These are phyloP conservation scores for Phoenix roebelenii DNA, from an alignment of 176 grass and related monocot species.

Conservation along the genomic window DNA sequence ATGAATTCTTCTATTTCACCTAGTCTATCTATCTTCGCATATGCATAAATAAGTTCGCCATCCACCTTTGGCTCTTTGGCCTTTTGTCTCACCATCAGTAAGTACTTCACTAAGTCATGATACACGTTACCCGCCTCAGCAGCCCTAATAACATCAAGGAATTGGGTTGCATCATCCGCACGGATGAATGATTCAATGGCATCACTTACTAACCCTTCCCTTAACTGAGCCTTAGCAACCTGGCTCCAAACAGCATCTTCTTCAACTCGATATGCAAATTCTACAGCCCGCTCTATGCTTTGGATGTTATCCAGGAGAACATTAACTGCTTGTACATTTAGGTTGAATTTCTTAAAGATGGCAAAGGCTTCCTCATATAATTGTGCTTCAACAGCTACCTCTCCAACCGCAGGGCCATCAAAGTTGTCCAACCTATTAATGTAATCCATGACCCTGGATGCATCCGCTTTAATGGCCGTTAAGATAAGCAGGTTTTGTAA, in stretches of 20 bases:
- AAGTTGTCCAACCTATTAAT: slow-evolving; percentile 96
- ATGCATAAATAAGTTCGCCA: slow-evolving; percentile 90
- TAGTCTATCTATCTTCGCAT: slow-evolving; percentile 79
- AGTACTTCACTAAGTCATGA: slow-evolving; percentile 66
- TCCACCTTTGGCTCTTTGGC: slow-evolving; percentile 69
- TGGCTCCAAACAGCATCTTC: slow-evolving; percentile 97
- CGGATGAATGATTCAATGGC: slow-evolving; percentile 97
- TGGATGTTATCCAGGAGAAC: slow-evolving; percentile 83
- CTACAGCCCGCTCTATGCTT: slow-evolving; percentile 91
- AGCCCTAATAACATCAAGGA: slow-evolving; percentile 80
- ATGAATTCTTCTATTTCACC: slow-evolving; percentile 97
- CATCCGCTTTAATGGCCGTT: slow-evolving; percentile 86
- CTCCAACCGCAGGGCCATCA: slow-evolving; percentile 95
- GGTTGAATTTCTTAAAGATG: slow-evolving; percentile 98
- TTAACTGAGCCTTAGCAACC: slow-evolving; percentile 88
- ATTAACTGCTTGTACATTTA: slow-evolving; percentile 92
- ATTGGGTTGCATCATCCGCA: slow-evolving; percentile 73
- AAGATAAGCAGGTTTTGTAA: slow-evolving; percentile 95
- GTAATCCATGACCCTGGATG: slow-evolving; percentile 95
- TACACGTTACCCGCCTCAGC: slow-evolving; percentile 74
- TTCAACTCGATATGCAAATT: slow-evolving; percentile 89
- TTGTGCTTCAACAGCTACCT: slow-evolving; percentile 89
- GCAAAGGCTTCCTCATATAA: slow-evolving; percentile 92
- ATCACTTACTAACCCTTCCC: slow-evolving; percentile 83
- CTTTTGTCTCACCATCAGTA: slow-evolving; percentile 88